phyloP scores from a whole-genome alignment of 2,329 filamentous ascomycete genomes.

The Xylariaceae sp. region DNA sequence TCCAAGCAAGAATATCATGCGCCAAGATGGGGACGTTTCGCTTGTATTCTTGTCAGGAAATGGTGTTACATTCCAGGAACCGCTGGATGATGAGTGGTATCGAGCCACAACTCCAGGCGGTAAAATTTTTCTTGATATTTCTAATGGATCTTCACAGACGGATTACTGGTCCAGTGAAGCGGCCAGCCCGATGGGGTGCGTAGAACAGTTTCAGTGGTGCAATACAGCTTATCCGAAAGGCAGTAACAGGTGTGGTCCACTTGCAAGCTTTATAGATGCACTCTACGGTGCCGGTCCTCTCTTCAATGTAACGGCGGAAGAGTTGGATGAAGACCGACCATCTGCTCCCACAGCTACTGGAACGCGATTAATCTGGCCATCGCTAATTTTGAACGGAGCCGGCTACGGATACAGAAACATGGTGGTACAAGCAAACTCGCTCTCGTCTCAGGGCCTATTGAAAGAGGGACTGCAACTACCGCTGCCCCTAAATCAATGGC shows the following conservation, averaged over 20 bases:
- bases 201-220: constrained; percentile 16
- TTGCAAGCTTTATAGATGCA: constrained; percentile 6
- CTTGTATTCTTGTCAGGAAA: constrained; percentile 17
- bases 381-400: no score
- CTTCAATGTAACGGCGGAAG: constrained; percentile 11
- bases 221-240: constrained; percentile 10
- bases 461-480: constrained; percentile 10
- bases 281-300: constrained; percentile 9
- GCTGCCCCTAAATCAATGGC: constrained; percentile 20
- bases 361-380: background rate
- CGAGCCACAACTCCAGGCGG: background rate
- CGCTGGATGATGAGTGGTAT: constrained; percentile 19
- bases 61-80: constrained; percentile 9
- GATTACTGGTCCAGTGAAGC: constrained; percentile 8
- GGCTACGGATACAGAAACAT: background rate
- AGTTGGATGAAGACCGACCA: background rate
- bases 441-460: background rate
- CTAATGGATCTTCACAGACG: no score
- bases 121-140: no score
- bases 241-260: constrained; percentile 11
- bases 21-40: constrained; percentile 1
- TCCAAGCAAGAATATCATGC: background rate
- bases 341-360: background rate
- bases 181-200: constrained; percentile 16
- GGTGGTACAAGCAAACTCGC: background rate